Evolutionary conservation across 2,329 filamentous ascomycete genomes (phyloP), one percentile per base, ranked within the genome.

Genomic region (Aspergillus bombycis): DNA sequence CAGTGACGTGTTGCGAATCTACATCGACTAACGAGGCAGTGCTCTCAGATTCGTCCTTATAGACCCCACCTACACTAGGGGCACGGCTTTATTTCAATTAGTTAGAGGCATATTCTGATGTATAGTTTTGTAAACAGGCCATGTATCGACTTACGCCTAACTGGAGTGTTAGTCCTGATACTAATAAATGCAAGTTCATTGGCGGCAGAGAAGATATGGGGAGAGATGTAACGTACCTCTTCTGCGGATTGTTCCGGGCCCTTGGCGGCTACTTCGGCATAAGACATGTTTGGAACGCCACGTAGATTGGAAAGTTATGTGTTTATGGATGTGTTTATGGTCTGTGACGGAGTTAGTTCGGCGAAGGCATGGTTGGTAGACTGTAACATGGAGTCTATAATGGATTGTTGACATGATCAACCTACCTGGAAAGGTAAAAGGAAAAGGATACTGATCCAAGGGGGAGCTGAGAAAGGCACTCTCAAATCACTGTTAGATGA

Each of bases 221-320:
- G 5, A 23, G n/a, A 53, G 32, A 43, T 28, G 36, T 34, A 36
- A 74, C 77, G 73, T 73, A 83, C 82, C 64, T 83, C 80, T 75
- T 82, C 77, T 10, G 80, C 76, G 55, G 78, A 74, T 70, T 84
- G 82, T 70, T 80, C 80, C 9, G 80, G 75, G 50, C 80, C 80
- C 67, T 78, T 80, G 53, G 81, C 78, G 60, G 81, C 81, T 71
- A 78, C 79, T 70, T 81, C 76, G 67, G 82, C 81, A 73, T 83
- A 83, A 65, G 80, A 83, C 81, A 83, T 83, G 36, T 48, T 32
- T 36, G 32, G 19, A 36, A 21, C 30, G 54, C 12, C 12, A n/a
- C 28, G 52, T 28, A 53, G 28, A 30, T 43, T 62, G 62, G 48
- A 34, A 58, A 58, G 41, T 23, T 10, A 30, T 23, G 19, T 23